Base-by-base conservation (phyloP, 2,329 filamentous ascomycete species). In the Paraphaeosphaeria minitans region DNA sequence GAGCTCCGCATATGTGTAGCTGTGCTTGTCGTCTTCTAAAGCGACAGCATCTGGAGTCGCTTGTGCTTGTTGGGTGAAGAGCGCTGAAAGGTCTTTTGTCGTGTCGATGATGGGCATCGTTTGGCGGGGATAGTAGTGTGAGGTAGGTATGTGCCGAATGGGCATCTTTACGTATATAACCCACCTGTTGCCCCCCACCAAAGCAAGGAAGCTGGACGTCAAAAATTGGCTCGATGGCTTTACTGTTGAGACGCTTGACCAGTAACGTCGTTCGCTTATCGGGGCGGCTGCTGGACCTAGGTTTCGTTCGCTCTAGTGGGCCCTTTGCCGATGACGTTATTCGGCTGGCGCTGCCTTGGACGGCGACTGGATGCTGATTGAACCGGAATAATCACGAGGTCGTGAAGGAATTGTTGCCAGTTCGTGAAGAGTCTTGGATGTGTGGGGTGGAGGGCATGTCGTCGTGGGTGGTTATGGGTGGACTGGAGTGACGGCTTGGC, bases 1-100 rank as follows among this genome's bases (percentile, higher is more conserved):
- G 57, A 94, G 84, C 79, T 92, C 84, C 48, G 84, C 82, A 75
- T 94, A 94, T 51, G 89, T 92, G 72, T 90, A 88, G 51, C 80
- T 84, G 58, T 81, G 80, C 41, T 78, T 80, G 63, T 88, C 88
- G 76, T 93, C 90, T 73, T 93, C 90, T 56, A 93, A 78, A 21
- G 90, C 91, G 69, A 89, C 73, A 35, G 86, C 85, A 77, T 91
- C 80, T 5, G 90, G 91, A 0, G 89, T 90, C 27, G 83, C 82
- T 62, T 83, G 80, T 55, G 86, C 90, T 80, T 94, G 91, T 65
- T 85, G 78, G 63, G 80, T 78, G 74, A 93, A 92, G 62, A 93
- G 85, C 31, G 89, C 86, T 50, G 88, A 86, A 59, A 93, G 80
- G 77, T 93, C 89, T 76, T 90, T 91, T 63, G 78, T 84, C 61